Base-by-base conservation (phyloP, 768 basidiomycete species). In the Mycena alexandri region DNA sequence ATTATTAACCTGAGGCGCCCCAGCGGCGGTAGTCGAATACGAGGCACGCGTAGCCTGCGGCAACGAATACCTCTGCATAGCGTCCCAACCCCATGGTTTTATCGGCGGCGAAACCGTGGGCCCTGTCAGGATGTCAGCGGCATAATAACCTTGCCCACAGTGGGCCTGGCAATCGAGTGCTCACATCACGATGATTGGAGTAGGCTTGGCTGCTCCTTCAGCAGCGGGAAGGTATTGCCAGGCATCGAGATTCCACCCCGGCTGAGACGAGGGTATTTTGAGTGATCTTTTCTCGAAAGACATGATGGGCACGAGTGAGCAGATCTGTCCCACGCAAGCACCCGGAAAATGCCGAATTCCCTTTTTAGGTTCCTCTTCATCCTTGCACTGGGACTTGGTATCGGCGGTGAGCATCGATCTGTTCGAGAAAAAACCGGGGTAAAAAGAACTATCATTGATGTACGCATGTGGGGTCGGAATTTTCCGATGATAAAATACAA, bases 1-100 rank as follows among this genome's bases (percentile, higher is more conserved):
- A 12, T 7, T 57, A n/a, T 1, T 25, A 50, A 79, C 79, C 76
- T 25, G 78, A 79, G 2, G 68, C 51, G 1, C 79, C 79, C 78
- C 78, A 80, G 0, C 78, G 70, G 7, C 79, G 74, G 59, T 80
- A 80, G 70, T 80, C 79, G 55, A 80, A 80, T 16, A 79, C 74
- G 2, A 79, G 48, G 46, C 68, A 75, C 1, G 75, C 78, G 58
- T 79, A 79, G 8, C 78, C 79, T 6, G 71, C 65, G 2, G 65
- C 60, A 3, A 72, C 72, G 52, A 78, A 80, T 50, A 64, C 61
- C 51, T 76, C 75, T 0, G 78, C 78, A 50, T 74, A 79, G 3
- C 67, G 46, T 2, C 68, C 65, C 25, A 79, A 67, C 3, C 73
- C 71, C 63, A 77, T 73, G 21, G 65, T 65, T 59, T 80, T 80